These are phyloP conservation scores for Suhomyces wounanorum DNA, from an alignment of 1,139 yeast genomes.

Conservation along the genomic window DNA sequence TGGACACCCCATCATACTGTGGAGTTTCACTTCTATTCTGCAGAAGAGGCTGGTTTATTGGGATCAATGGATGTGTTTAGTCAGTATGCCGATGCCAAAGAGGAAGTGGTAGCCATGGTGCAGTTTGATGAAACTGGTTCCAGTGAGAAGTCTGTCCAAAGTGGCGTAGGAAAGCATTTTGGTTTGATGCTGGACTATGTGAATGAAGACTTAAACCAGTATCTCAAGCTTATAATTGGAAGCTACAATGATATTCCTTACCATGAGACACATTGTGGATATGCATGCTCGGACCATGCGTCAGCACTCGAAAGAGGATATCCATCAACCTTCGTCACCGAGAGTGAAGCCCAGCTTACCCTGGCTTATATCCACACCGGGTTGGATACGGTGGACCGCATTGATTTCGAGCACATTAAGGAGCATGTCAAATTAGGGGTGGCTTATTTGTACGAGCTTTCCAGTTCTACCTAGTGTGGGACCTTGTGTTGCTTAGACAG, in stretches of 20 bases:
- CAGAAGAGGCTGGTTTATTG: slow-evolving; percentile 89
- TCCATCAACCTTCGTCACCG: slow-evolving; percentile 82
- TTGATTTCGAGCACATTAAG: slow-evolving; percentile 43
- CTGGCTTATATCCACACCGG: slow-evolving; percentile 76
- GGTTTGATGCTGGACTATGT: slow-evolving; percentile 85
- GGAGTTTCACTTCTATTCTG: slow-evolving; percentile 93
- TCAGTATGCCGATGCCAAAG: slow-evolving; percentile 47
- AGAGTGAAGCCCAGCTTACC: slow-evolving; percentile 63
- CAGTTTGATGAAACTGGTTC: slow-evolving; percentile 98
- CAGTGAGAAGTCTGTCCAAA: slow-evolving; percentile 54
- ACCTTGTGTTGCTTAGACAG: not conserved
- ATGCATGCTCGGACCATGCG: slow-evolving; percentile 92
- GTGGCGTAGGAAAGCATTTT: slow-evolving; percentile 64
- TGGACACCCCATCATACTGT: slow-evolving; percentile 68
- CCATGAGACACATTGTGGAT: slow-evolving; percentile 80
- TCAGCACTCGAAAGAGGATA: slow-evolving; percentile 81
- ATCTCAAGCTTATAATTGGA: slow-evolving; percentile 60
- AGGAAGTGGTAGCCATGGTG: slow-evolving; percentile 74
- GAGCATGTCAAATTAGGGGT: slow-evolving; percentile 78
- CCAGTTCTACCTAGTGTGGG: not conserved
- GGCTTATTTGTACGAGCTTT: slow-evolving; percentile 68
- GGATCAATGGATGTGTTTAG: slow-evolving; percentile 83
- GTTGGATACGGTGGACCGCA: slow-evolving; percentile 77
- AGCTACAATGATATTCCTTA: slow-evolving; percentile 67
- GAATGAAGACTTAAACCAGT: slow-evolving; percentile 57